Conservation (phyloP, 192 early-diverging fungal genomes). For the Allomyces arbusculus region DNA sequence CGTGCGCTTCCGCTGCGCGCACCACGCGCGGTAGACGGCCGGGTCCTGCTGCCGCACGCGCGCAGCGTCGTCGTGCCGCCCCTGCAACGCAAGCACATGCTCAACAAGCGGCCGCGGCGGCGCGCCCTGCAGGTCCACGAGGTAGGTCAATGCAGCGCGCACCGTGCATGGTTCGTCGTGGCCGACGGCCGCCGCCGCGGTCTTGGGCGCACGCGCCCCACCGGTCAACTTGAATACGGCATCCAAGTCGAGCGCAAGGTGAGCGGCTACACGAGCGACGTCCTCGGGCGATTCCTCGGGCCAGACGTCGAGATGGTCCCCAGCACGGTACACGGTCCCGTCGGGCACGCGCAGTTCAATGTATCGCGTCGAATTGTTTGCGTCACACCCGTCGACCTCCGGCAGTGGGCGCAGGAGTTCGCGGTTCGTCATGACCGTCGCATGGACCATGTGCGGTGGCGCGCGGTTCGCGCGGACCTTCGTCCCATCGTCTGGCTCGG, state of each 20-base stretch:
- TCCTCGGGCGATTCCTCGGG: background rate
- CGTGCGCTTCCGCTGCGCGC: background rate
- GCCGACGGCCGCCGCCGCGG: background rate
- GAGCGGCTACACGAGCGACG: background rate
- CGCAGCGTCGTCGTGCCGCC: no score
- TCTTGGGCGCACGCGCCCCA: background rate
- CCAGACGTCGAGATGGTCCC: slow-evolving; percentile 3
- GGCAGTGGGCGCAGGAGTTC: background rate
- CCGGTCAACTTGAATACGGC: background rate
- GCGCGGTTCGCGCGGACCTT: background rate
- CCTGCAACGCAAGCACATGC: background rate
- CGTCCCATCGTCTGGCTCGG: background rate
- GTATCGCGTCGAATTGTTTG: background rate
- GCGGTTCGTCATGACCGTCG: background rate
- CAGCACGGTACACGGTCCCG: background rate
- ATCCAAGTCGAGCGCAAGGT: slow-evolving; percentile 1
- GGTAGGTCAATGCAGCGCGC: background rate
- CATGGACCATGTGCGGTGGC: background rate
- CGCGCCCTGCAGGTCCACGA: background rate
- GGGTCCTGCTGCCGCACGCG: background rate
- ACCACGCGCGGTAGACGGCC: background rate
- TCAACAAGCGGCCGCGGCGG: background rate
- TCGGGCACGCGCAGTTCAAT: background rate
- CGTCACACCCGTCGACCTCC: background rate
- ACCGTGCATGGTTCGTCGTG: background rate